Evolutionary conservation across 371 early-diverging fungal genomes (phyloP), one percentile per base, ranked within the genome.

Genomic region (Capniomyces stellatus): DNA sequence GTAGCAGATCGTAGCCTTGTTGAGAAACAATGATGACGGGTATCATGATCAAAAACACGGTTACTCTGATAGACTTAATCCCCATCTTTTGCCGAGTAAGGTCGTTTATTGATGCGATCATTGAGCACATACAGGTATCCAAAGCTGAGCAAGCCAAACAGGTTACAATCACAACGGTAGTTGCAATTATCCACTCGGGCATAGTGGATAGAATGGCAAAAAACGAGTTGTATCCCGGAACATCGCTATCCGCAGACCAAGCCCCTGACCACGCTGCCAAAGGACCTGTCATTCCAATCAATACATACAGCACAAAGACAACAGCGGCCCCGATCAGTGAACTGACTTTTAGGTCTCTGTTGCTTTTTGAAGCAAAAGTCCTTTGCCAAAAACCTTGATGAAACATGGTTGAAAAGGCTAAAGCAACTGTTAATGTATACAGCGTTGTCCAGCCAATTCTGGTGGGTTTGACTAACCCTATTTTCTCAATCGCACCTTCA

Each of bases 341-440:
- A 39, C 68, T 62, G 58, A 57, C 55, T 35, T 57, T 57, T 58
- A 70, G 46, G 19, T 66, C 64, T 31, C 61, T 56, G 62, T 70
- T 66, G 48, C 55, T 64, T 47, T 61, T 61, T 18, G 71, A 66
- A 15, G 71, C 58, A 63, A 70, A 70, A 10, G 70, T 62, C 28
- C 71, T 63, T 61, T 70, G 71, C 71, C 71, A 70, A 41, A 70
- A 70, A 25, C 71, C 71, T 48, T 70, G 71, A 50, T 70, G 70
- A 54, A 61, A 68, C 70, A 68, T 68, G 52, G 61, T 52, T 22
- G 69, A 56, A 43, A 67, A 70, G 25, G 54, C 59, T 35, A 73
- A 59, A 29, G 73, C 73, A 31, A 61, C 56, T 1, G 63, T 61
- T 13, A 73, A 55, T 21, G 67, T 69, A 12, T 62, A 65, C 53